Conservation (phyloP, 306 rosid species). For the Fragaria vesca region DNA sequence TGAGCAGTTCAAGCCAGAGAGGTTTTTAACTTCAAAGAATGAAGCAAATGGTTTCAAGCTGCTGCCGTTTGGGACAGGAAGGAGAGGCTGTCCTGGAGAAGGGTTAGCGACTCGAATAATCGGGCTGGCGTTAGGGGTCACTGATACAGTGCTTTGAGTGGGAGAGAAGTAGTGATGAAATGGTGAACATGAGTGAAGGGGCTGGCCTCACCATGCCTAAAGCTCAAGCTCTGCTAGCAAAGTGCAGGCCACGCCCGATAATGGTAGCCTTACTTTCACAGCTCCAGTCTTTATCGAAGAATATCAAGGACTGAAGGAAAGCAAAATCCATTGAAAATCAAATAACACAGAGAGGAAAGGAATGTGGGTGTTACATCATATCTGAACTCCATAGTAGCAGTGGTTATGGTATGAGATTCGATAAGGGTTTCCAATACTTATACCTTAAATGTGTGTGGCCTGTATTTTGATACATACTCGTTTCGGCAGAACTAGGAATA, state of each 20-base stretch:
- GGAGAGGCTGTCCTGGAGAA: slow-evolving; percentile 37
- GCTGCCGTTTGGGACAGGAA: slow-evolving; percentile 36
- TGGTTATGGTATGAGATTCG: slow-evolving; percentile 27
- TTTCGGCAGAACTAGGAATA: not conserved
- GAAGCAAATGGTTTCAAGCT: slow-evolving; percentile 21
- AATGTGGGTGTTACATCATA: not conserved
- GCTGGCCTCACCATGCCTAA: slow-evolving; percentile 27
- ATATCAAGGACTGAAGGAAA: not conserved
- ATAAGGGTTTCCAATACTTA: not conserved
- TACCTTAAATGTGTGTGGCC: not conserved
- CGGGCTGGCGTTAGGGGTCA: slow-evolving; percentile 23
- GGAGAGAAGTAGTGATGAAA: slow-evolving; percentile 22
- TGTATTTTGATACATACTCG: not conserved
- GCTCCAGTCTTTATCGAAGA: not conserved
- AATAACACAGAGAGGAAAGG: too few relatives aligned
- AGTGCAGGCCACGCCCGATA: slow-evolving; percentile 31
- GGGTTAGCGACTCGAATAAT: slow-evolving; percentile 16
- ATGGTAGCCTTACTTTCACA: slow-evolving; percentile 20
- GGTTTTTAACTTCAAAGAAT: slow-evolving; percentile 10
- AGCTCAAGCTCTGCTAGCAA: slow-evolving; percentile 11
- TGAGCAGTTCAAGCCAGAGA: slow-evolving; percentile 30
- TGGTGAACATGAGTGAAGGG: slow-evolving; percentile 35
- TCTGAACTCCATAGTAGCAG: slow-evolving; percentile 2
- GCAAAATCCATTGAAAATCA: too few relatives aligned
- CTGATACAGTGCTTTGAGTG: slow-evolving; percentile 33